Base-by-base conservation (phyloP, 2,329 filamentous ascomycete genomes). In the Metarhizium rileyi region DNA sequence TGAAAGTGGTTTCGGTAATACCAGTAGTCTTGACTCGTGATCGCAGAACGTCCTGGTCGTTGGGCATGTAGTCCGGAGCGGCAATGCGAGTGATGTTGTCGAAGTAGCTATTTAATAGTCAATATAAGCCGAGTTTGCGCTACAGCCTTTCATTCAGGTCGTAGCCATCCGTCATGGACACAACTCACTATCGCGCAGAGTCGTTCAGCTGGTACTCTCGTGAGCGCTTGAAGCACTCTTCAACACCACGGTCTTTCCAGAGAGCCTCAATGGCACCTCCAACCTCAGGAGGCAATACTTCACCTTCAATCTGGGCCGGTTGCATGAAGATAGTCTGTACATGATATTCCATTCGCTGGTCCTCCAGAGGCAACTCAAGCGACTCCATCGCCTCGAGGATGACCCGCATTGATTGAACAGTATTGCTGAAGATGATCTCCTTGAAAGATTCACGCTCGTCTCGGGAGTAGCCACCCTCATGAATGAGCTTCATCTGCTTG, bases 241-340 rank as follows among this genome's bases (percentile, higher is more conserved):
- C 89, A 45, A 96, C 90, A 66, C 90, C 90, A 42, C 82, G 84
- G 64, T 96, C 90, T 69, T 88, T 89, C 90, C 90, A 96, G 55
- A 96, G 74, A 50, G 87, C 87, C 66, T 90, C 87, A 66, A 96
- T 95, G 63, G 90, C 90, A 61, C 84, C 87, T 66, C 90, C 90
- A 59, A 96, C 90, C 74, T 95, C 90, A 12, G 89, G 87, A n/a
- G 90, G 90, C 35, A 96, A 78, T 59, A 89, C 88, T 64, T 96
- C 90, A 55, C 90, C 90, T 72, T 96, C 90, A 56, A 96, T 96
- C 75, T 96, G 90, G 55, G 89, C 87, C 46, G 90, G 90, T 68
- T 96, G 90, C 88, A 95, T 95, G 78, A 96, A 96, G 69, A 96
- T 94, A 64, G 90, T 95, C 75, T 96, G 90, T 50, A 96, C 90